Conservation (phyloP, 306 rosid genomes). For the Potentilla sterilis region DNA sequence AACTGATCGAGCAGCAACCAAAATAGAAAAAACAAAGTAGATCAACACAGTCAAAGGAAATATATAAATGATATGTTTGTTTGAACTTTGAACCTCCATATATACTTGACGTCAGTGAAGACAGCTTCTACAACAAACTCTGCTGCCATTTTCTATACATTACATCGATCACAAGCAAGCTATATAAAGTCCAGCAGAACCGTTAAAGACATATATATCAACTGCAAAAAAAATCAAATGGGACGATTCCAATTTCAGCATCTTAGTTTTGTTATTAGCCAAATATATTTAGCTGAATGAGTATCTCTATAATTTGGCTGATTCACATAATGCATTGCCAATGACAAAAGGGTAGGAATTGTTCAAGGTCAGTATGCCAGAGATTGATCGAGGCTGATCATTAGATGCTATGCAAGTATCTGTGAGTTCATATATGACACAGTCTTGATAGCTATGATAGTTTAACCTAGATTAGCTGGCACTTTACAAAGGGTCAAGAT, state of each 20-base stretch:
- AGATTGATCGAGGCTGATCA: background rate
- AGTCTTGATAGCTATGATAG: background rate
- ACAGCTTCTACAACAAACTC: background rate
- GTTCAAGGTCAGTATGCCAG: background rate
- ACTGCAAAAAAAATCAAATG: slow-evolving; percentile 2
- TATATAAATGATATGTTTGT: background rate
- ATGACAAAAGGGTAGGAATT: background rate
- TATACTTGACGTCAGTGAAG: slow-evolving; percentile 2
- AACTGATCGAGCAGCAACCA: background rate
- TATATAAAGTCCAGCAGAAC: slow-evolving; percentile 9
- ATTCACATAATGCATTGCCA: background rate
- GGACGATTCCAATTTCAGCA: background rate
- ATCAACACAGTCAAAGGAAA: background rate
- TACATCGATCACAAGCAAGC: background rate
- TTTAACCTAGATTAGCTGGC: background rate
- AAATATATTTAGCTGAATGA: background rate
- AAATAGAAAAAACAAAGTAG: background rate
- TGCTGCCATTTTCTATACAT: background rate
- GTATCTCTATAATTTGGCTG: background rate
- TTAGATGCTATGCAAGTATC: background rate
- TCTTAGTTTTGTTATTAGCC: slow-evolving; percentile 11
- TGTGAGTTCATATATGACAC: background rate
- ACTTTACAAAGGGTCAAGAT: background rate
- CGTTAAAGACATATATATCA: background rate
- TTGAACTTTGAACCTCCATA: background rate